phyloP scores from a whole-genome alignment of 495 filamentous ascomycete species.

The Aspergillus diversus region DNA sequence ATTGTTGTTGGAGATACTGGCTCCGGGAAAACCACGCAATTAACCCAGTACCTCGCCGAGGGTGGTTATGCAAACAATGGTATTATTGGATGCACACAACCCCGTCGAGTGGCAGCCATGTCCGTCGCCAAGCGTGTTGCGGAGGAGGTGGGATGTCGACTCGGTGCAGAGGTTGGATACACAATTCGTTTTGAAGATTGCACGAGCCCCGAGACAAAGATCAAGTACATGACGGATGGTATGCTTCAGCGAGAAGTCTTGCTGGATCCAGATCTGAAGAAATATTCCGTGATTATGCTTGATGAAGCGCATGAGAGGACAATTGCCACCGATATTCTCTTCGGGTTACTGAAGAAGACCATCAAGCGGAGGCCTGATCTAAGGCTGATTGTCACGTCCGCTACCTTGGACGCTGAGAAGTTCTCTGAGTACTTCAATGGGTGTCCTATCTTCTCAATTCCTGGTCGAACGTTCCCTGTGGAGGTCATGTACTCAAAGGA shows the following conservation, averaged over 20 bases:
- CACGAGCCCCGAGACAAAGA: slow-evolving; percentile 85
- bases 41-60: slow-evolving; percentile 94
- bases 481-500: slow-evolving; percentile 94
- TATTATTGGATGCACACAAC: slow-evolving; percentile 97
- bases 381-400: slow-evolving; percentile 93
- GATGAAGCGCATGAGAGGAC: slow-evolving; percentile 98
- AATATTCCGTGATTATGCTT: slow-evolving; percentile 96
- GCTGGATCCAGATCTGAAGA: slow-evolving; percentile 81
- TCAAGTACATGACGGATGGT: slow-evolving; percentile 99
- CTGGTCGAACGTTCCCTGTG: slow-evolving; percentile 91
- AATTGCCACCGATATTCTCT: slow-evolving; percentile 93
- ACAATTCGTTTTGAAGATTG: slow-evolving; percentile 98
- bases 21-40: slow-evolving; percentile 94
- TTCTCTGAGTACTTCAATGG: slow-evolving; percentile 95
- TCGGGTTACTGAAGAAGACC: slow-evolving; percentile 93
- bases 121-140: slow-evolving; percentile 95
- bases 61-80: slow-evolving; percentile 86
- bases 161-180: slow-evolving; percentile 94
- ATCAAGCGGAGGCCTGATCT: slow-evolving; percentile 83
- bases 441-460: slow-evolving; percentile 95
- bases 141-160: slow-evolving; percentile 89
- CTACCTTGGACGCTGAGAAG: slow-evolving; percentile 95
- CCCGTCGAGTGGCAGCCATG: slow-evolving; percentile 95
- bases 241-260: slow-evolving; percentile 97
- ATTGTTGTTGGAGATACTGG: slow-evolving; percentile 98